Percentiles rank a stretch among this genome's conserved stretches.
Conservation (phyloP, 306 rosid genomes). For the Begonia loranthoides region DNA sequence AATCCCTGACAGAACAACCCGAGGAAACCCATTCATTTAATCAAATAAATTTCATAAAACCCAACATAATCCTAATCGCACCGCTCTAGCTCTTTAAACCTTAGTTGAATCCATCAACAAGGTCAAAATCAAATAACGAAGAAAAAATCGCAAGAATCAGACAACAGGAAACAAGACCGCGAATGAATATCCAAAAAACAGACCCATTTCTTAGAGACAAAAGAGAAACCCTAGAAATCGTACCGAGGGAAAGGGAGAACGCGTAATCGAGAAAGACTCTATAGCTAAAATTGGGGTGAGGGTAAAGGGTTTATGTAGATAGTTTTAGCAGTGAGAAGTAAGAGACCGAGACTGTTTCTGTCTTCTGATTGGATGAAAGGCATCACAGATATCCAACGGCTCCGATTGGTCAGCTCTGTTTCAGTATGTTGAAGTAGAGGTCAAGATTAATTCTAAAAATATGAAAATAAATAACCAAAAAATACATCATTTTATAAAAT, state of each 20-base stretch:
- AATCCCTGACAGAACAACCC: too few species aligned
- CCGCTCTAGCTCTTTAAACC: neutral
- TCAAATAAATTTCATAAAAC: neutral
- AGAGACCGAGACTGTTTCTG: neutral
- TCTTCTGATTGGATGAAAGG: neutral
- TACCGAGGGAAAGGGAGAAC: neutral
- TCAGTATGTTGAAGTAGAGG: too few species aligned
- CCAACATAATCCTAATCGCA: neutral
- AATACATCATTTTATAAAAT: too few species aligned
- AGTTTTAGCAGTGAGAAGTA: neutral
- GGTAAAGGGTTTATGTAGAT: slow-evolving; percentile 1
- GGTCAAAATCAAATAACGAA: neutral
- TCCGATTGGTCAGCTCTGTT: neutral
- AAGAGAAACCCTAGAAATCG: neutral
- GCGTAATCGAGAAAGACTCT: neutral
- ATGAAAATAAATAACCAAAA: too few species aligned
- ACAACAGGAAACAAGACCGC: neutral
- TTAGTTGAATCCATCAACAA: too few species aligned
- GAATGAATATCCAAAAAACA: neutral
- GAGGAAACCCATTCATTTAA: too few species aligned
- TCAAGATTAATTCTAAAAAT: too few species aligned
- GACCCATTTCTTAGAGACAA: neutral
- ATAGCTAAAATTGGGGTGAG: neutral
- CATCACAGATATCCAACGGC: neutral
- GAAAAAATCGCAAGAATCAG: neutral